Base-by-base conservation (phyloP, 176 grass and related monocot species). In the Juncus effusus region DNA sequence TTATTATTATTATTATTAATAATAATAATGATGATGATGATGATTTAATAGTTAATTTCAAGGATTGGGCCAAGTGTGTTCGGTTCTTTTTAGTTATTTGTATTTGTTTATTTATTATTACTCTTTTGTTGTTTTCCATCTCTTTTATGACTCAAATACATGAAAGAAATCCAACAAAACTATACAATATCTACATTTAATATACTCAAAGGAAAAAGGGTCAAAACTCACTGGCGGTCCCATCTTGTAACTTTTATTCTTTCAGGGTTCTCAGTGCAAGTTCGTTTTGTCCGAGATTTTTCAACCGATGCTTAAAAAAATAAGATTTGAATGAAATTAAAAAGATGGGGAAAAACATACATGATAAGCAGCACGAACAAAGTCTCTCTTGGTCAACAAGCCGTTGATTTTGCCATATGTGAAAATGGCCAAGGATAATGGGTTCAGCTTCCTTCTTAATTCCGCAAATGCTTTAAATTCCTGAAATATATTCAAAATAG, bases 381-480 rank as follows among this genome's bases (percentile, higher is more conserved):
- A 82, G 78, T 97, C 94, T 74, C 82, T 64, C 74, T 97, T 97
- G 53, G 85, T 89, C 69, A 97, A 78, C 19, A 82, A 60, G 16
- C 94, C 88, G 36, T 82, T 89, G 70, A 97, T 76, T 86, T 91
- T 82, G 3, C 94, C 83, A 39, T 86, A 89, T 65, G 82, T 74
- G 47, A 97, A 93, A 9, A 97, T 86, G 42, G 88, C 94, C 67
- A 92, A 59, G 0, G 80, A 39, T 40, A 93, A 64, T 10, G 88
- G 80, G 55, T 84, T 66, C 71, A 97, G 86, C 74, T 74, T 92
- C 73, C 65, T 76, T 28, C 94, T 85, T 58, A 97, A 75, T 38
- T 93, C 85, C 41, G 80, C 80, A 87, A 97, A 97, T 11, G 80
- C 61, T 67, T 86, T 92, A 6, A 97, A 97, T 68, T 97, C 94